These are phyloP conservation scores for Malassezia cuniculi DNA, from an alignment of 1,284 basidiomycete genomes.

Conservation along the genomic window DNA sequence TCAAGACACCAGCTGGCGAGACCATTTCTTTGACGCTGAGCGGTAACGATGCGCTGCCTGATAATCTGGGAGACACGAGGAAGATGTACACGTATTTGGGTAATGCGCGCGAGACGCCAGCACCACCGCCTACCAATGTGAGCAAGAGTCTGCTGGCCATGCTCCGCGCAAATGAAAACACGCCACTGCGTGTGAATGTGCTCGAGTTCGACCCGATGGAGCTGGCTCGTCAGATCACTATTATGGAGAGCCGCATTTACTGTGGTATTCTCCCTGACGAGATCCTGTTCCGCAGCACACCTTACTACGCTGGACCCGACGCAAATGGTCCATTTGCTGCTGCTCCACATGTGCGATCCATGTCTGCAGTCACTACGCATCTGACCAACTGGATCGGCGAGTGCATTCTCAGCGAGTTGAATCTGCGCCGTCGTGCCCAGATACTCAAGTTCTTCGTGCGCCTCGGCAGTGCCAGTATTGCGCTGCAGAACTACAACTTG, in stretches of 20 bases:
- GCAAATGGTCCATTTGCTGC: background rate
- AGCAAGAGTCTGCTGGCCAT: constrained; percentile 59
- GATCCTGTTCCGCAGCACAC: constrained; percentile 44
- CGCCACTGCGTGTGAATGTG: constrained; percentile 44
- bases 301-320: constrained; percentile 5
- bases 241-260: constrained; percentile 44
- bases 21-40: constrained; percentile 33
- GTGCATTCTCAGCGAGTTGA: constrained; percentile 46
- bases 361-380: constrained; percentile 47
- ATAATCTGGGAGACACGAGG: constrained; percentile 18
- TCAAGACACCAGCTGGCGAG: constrained; percentile 36
- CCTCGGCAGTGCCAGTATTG: constrained; percentile 45
- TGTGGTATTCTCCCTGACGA: constrained; percentile 46
- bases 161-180: constrained; percentile 50
- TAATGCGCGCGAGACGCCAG: constrained; percentile 16
- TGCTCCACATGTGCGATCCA: constrained; percentile 41
- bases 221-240: constrained; percentile 52
- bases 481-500: constrained; percentile 47
- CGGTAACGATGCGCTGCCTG: constrained; percentile 7
- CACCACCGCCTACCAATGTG: constrained; percentile 57
- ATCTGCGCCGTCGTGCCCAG: constrained; percentile 43
- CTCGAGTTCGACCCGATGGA: constrained; percentile 70
- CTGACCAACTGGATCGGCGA: constrained; percentile 49
- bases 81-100: constrained; percentile 28
- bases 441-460: constrained; percentile 48